Base-by-base conservation (phyloP, 1,139 yeast genomes). In the Geotrichum siamense region DNA sequence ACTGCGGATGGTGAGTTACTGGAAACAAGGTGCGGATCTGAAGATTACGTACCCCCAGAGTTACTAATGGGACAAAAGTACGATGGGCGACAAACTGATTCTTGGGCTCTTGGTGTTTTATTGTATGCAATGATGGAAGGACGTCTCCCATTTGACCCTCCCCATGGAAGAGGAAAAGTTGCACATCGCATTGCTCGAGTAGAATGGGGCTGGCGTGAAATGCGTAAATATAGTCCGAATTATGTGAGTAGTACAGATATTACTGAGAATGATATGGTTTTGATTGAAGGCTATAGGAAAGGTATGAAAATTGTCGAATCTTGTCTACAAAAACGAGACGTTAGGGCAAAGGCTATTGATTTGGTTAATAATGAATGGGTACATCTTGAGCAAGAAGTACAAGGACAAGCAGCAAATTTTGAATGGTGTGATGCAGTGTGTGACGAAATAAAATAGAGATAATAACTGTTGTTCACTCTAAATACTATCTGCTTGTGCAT, bases 101-200 rank as follows among this genome's bases (percentile, higher is more conserved):
- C 91, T 13, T 91, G 98, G 98, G 85, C 96, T 1, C 64, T 87
- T 5, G 98, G 97, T 1, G 97, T 89, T 3, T 68, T 87, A n/a
- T 64, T 87, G 1, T 91, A 87, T 59, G 76, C 94, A 1, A 64
- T 89, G 28, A 64, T 91, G 56, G 98, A 91, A 56, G 79, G 84
- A 43, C 63, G 96, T 45, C 68, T 91, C 41, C 98, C 98, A 1
- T 91, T 91, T 67, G 98, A 91, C 59, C 70, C 71, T 9, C 63
- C 61, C 9, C 60, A 80, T 21, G 70, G 76, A 43, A 71, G 76
- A 36, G 74, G 79, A 41, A 74, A 81, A 48, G 78, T 87, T 0
- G 81, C 94, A 1, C 96, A 89, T 62, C 68, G 97, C 47, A 91
- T 91, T 33, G 96, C 96, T 5, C 76, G 91, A 62, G 80, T 85